phyloP scores from a whole-genome alignment of 371 early-diverging fungal genomes.

The Haplosporangium sp. region DNA sequence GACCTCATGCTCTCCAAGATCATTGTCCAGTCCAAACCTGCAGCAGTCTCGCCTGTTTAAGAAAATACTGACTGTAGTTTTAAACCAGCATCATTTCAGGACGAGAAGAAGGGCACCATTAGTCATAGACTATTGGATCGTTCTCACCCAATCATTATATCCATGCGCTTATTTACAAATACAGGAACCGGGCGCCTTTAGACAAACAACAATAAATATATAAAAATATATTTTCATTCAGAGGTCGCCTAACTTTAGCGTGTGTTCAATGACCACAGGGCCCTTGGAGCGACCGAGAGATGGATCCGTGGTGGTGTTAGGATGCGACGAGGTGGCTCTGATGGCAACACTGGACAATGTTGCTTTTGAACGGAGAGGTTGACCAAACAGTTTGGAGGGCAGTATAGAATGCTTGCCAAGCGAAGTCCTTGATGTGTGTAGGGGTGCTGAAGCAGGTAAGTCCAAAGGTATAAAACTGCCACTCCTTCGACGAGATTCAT shows the following conservation, averaged over 20 bases:
- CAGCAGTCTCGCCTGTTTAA: conserved; percentile 17
- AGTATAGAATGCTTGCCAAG: not conserved
- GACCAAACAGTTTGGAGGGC: not conserved
- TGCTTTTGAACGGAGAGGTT: not conserved
- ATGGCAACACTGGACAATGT: not conserved
- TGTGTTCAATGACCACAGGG: conserved; percentile 21
- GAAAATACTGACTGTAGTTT: not conserved
- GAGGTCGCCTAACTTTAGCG: conserved; percentile 19
- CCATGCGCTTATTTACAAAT: too few relatives aligned
- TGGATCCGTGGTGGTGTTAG: not conserved
- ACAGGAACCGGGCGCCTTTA: too few relatives aligned
- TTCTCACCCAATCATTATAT: too few relatives aligned
- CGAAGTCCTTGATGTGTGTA: not conserved
- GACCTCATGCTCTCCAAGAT: conserved; percentile 32
- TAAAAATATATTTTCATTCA: not conserved
- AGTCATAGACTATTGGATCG: too few relatives aligned
- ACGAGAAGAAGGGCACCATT: too few relatives aligned
- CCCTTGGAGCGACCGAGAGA: conserved; percentile 13
- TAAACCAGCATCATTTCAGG: too few relatives aligned
- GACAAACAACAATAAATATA: not conserved
- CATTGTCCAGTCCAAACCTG: conserved; percentile 38
- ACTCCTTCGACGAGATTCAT: conserved; percentile 23
- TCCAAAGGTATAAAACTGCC: conserved; percentile 36
- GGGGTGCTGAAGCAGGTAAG: not conserved
- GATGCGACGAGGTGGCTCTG: not conserved